Percentiles rank a stretch among this genome's conserved stretches.
phyloP scores from a whole-genome alignment of 305 asterid species.

The Nicotiana rustica region DNA sequence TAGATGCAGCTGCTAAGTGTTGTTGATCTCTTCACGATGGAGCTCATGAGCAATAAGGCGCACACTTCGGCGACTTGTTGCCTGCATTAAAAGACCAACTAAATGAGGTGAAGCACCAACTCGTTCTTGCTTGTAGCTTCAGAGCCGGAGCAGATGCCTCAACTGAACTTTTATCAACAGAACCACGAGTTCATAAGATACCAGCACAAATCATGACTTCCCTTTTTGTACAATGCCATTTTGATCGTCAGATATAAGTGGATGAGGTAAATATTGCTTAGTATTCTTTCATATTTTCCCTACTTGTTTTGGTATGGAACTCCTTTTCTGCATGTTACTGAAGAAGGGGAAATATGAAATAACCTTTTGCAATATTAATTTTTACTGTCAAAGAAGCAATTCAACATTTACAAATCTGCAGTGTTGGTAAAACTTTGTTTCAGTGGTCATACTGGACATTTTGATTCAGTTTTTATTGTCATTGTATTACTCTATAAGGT shows the following conservation, averaged over 20 bases:
- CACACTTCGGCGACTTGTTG: neutral
- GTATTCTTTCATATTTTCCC: neutral
- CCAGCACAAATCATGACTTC: neutral
- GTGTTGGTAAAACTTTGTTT: too few species aligned
- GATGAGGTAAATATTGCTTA: neutral
- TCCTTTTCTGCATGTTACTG: too few species aligned
- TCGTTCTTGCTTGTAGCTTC: neutral
- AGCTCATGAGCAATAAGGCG: neutral
- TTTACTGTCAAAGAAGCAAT: too few species aligned
- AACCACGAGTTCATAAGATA: neutral
- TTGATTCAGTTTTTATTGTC: too few species aligned
- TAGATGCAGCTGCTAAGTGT: neutral
- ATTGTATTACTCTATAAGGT: too few species aligned
- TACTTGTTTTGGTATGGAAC: neutral
- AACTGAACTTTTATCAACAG: neutral
- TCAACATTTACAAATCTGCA: too few species aligned
- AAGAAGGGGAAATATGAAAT: too few species aligned
- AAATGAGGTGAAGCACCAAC: too few species aligned
- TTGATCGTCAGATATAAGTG: neutral
- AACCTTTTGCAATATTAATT: too few species aligned
- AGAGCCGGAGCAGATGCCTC: neutral
- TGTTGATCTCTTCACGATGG: neutral
- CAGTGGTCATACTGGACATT: too few species aligned
- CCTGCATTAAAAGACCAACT: neutral
- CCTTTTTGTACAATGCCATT: neutral